Base-by-base conservation (phyloP, 208 protist species). In the Trypanosoma boissoni region DNA sequence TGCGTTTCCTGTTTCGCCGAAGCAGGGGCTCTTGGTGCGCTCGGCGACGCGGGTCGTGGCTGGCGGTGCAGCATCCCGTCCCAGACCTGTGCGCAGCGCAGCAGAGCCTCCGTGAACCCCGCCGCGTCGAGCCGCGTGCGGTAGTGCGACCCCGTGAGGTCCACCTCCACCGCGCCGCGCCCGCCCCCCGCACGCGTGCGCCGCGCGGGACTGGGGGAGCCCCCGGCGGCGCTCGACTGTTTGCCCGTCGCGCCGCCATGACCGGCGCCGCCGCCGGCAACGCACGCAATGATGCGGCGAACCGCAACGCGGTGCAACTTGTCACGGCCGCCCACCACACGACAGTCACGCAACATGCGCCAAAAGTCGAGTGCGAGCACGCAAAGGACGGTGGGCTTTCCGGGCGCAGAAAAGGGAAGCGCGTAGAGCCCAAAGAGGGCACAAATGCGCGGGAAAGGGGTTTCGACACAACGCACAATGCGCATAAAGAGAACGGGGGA, bases 51-150 rank as follows among this genome's bases (percentile, higher is more conserved):
- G n/a, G 41, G 21, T 49, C 41, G 39, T 51, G 74, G 49, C 55
- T 64, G 54, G 4, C n/a, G 63, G n/a, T 62, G 54, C 31, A 37
- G 67, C 41, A 78, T 53, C 14, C 69, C 72, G 63, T 86, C 76
- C 85, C 85, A 92, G 54, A 58, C 66, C 32, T 86, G 80, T 5
- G 81, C 85, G 23, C 83, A 80, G 7, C 80, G 80, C 0, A 92
- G 64, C 3, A 92, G 26, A 9, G 80, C 67, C 56, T 92, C 83
- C 14, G 78, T 61, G 42, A 92, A 92, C 68, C 86, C 78, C 3
- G 74, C 41, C 29, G 74, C 60, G 57, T 70, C 72, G 51, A 92
- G 56, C 50, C 73, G 84, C 39, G 86, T 50, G 16, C 76, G 76
- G 5, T 75, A 80, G 32, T 74, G 60, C 44, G 84, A 66, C 34